phyloP scores from a whole-genome alignment of 108 stramenopile genomes.

The Conticribra weissflogii region DNA sequence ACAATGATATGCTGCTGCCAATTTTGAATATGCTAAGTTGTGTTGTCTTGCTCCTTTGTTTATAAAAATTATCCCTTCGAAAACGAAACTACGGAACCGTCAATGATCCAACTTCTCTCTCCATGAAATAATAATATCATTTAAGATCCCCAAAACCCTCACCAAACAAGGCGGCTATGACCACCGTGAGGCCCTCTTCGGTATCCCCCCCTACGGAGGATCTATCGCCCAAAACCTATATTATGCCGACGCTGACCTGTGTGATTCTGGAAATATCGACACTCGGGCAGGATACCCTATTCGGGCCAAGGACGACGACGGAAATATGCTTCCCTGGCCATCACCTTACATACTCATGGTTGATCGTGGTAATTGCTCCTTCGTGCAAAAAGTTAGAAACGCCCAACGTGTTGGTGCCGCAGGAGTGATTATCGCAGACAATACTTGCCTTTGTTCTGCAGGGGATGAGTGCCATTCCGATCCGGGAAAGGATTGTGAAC shows the following conservation, averaged over 20 bases:
- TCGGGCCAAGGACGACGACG: constrained; percentile 42
- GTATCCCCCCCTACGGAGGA: constrained; percentile 92
- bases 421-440: constrained; percentile 93
- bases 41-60: too few species aligned
- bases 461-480: constrained; percentile 41
- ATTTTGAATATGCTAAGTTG: too few species aligned
- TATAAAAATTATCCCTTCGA: too few species aligned
- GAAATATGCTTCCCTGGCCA: constrained; percentile 55
- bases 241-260: constrained; percentile 77
- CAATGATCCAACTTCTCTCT: not conserved
- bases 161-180: constrained; percentile 77
- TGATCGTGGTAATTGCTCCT: constrained; percentile 85
- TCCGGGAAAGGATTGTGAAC: constrained; percentile 58
- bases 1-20: too few species aligned
- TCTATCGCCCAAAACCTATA: constrained; percentile 81
- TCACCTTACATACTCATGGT: constrained; percentile 86
- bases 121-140: not conserved
- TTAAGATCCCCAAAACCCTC: constrained; percentile 68
- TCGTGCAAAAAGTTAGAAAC: constrained; percentile 83
- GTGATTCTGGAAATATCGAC: constrained; percentile 67
- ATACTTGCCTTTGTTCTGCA: constrained; percentile 78
- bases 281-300: constrained; percentile 46
- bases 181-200: constrained; percentile 95
- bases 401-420: constrained; percentile 93
- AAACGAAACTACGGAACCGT: too few species aligned